phyloP scores from a whole-genome alignment of 345 rosid species.

The Xanthoceras sorbifolium region DNA sequence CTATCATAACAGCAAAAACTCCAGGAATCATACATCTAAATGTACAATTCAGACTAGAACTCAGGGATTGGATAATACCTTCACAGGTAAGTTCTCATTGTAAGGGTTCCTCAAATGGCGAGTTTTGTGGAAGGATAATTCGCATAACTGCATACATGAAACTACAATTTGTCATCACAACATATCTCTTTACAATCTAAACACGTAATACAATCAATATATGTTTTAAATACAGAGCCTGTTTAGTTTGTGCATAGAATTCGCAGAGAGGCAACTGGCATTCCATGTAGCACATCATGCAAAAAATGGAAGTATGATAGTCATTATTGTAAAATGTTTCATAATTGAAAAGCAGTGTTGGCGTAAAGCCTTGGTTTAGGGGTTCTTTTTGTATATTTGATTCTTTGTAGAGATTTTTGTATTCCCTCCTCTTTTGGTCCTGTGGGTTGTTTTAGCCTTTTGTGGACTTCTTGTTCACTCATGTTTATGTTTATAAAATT shows the following conservation, averaged over 20 bases:
- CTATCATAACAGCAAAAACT: slow-evolving; percentile 9
- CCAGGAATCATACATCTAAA: background rate
- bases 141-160: slow-evolving; percentile 71
- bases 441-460: no score
- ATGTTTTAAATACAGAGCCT: background rate
- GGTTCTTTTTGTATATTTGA: no score
- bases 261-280: background rate
- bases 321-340: background rate
- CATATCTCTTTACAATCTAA: slow-evolving; percentile 1
- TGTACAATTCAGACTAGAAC: background rate
- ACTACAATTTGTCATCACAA: slow-evolving; percentile 27
- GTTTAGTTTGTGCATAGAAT: background rate
- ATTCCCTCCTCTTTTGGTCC: no score
- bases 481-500: no score
- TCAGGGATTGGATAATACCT: slow-evolving; percentile 48
- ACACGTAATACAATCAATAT: slow-evolving; percentile 3
- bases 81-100: slow-evolving; percentile 96
- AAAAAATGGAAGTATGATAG: background rate
- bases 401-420: no score
- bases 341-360: no score
- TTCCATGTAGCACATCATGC: background rate
- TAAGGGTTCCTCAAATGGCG: slow-evolving; percentile 93
- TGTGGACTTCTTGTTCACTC: no score
- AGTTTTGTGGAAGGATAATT: slow-evolving; percentile 91
- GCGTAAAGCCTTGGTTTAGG: no score